A percentile compares a stretch with the other conserved stretches of the same genome.
These are phyloP conservation scores for Omphalotus olearius DNA, from an alignment of 1,284 basidiomycete species.

Conservation along the genomic window DNA sequence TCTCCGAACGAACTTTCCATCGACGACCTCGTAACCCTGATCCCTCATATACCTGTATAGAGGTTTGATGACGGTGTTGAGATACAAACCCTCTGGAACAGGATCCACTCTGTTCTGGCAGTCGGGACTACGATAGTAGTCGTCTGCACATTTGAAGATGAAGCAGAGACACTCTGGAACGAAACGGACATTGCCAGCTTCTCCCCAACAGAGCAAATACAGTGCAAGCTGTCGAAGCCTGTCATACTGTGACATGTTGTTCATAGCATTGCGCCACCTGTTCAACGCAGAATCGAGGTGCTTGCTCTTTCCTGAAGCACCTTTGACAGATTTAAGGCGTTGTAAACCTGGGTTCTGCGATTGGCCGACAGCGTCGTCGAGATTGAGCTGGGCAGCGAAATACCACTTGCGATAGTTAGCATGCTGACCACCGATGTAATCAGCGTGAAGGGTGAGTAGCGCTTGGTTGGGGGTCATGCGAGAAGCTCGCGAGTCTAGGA, in stretches of 20 bases:
- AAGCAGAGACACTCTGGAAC: conserved; percentile 97
- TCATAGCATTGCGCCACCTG: conserved; percentile 98
- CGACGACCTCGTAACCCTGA: conserved; percentile 94
- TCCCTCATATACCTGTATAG: conserved; percentile 96
- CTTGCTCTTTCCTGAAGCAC: conserved; percentile 61
- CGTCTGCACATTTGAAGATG: conserved; percentile 99
- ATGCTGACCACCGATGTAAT: conserved; percentile 97
- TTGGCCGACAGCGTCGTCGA: conserved; percentile 97
- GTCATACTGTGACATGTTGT: conserved; percentile 99
- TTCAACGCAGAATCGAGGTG: conserved; percentile 90
- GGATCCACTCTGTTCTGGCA: conserved; percentile 95
- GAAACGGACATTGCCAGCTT: conserved; percentile 96
- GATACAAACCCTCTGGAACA: conserved; percentile 93
- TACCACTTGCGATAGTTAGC: conserved; percentile 99
- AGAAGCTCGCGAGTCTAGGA: conserved; percentile 94
- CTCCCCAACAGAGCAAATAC: conserved; percentile 97
- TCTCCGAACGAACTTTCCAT: conserved; percentile 92
- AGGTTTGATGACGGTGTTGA: conserved; percentile 91
- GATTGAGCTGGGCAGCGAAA: conserved; percentile 97
- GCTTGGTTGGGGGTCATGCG: conserved; percentile 99
- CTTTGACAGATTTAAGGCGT: conserved; percentile 83
- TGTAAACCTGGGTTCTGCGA: conserved; percentile 91
- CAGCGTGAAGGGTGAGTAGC: conserved; percentile 92
- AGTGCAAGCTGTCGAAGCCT: conserved; percentile 94
- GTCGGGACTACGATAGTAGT: conserved; percentile 98